Conservation (phyloP, 1,284 basidiomycete species). For the Puccinia hordei region DNA sequence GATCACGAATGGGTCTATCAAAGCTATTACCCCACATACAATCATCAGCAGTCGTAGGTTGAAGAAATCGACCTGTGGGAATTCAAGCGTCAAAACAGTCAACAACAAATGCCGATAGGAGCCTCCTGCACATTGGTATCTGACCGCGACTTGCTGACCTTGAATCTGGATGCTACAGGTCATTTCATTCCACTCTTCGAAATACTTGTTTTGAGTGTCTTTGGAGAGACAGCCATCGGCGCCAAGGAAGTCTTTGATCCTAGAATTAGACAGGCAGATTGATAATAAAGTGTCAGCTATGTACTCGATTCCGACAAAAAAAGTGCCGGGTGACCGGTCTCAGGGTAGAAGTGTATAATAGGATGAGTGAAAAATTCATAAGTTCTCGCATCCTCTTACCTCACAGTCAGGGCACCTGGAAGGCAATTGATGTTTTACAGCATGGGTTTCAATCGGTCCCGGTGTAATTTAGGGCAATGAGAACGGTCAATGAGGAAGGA, state of each 20-base stretch:
- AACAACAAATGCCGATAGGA: too few species aligned
- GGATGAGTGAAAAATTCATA: neutral
- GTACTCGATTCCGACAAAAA: neutral
- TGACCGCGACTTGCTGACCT: constrained; percentile 20
- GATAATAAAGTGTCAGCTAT: neutral
- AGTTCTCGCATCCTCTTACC: constrained; percentile 10
- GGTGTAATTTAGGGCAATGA: neutral
- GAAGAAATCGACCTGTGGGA: constrained; percentile 46
- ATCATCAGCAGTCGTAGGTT: constrained; percentile 30
- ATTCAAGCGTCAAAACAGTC: neutral
- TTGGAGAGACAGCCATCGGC: constrained; percentile 10
- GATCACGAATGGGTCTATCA: constrained; percentile 43
- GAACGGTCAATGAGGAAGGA: neutral
- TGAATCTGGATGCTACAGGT: constrained; percentile 50
- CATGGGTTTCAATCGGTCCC: neutral
- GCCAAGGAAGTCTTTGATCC: constrained; percentile 44
- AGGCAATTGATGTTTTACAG: neutral
- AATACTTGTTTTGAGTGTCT: constrained; percentile 43
- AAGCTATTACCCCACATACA: constrained; percentile 48
- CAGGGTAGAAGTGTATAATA: neutral
- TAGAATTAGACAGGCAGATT: neutral
- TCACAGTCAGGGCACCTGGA: constrained; percentile 35
- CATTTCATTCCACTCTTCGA: constrained; percentile 26
- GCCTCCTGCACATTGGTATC: too few species aligned
- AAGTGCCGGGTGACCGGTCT: neutral